phyloP scores from a whole-genome alignment of 2,329 filamentous ascomycete species.

The Byssoonygena ceratinophila region DNA sequence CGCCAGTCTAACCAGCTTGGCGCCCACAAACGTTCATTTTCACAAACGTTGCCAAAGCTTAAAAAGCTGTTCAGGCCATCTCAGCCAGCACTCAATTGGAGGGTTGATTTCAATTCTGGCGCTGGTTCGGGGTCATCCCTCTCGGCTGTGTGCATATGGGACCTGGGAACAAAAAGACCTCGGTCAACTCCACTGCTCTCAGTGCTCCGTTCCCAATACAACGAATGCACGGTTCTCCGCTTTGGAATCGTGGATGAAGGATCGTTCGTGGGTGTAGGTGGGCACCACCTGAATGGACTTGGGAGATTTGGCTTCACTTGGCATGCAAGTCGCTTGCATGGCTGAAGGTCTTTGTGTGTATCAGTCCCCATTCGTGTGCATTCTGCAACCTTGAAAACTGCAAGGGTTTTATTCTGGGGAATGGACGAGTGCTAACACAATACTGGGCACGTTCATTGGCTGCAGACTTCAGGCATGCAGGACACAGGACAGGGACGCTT shows the following conservation, averaged over 20 bases:
- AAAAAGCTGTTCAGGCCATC: background rate
- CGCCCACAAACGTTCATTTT: background rate
- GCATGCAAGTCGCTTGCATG: constrained; percentile 9
- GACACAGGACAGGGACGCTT: background rate
- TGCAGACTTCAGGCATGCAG: background rate
- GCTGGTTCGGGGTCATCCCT: background rate
- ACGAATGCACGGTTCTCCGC: background rate
- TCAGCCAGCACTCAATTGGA: background rate
- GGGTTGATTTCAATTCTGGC: background rate
- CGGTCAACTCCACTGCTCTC: too few relatives aligned
- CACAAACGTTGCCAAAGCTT: background rate
- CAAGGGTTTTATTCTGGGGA: background rate
- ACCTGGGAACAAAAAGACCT: too few relatives aligned
- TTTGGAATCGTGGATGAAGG: background rate
- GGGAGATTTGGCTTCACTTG: constrained; percentile 9
- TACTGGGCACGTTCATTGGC: background rate
- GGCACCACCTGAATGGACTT: background rate
- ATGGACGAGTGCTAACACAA: background rate
- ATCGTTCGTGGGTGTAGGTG: background rate
- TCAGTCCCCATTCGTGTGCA: constrained; percentile 4
- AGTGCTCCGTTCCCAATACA: background rate
- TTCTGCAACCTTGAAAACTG: background rate
- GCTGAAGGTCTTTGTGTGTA: background rate
- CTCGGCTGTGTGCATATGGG: background rate
- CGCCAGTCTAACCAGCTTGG: constrained; percentile 2